phyloP scores from a whole-genome alignment of 805 yeast species.

The Hemisphaericaspora nanyangensis region DNA sequence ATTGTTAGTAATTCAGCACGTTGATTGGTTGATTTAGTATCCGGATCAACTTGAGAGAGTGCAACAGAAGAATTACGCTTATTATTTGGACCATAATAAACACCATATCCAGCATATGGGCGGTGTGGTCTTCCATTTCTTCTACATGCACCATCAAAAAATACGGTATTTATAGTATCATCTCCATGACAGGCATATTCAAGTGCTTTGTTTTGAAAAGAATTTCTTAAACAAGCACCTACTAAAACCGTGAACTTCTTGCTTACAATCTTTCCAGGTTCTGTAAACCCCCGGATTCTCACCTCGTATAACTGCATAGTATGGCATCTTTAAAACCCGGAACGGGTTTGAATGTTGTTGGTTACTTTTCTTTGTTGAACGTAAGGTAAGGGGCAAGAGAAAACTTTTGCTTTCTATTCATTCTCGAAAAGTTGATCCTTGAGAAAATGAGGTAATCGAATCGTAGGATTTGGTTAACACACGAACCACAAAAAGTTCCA shows the following conservation, averaged over 20 bases:
- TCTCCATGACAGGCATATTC: slow-evolving; percentile 20
- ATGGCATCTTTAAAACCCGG: slow-evolving; percentile 22
- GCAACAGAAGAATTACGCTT: slow-evolving; percentile 53
- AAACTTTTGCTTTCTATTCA: no score
- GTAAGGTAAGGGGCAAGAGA: no score
- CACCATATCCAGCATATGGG: slow-evolving; percentile 66
- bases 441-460: no score
- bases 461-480: no score
- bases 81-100: slow-evolving; percentile 58
- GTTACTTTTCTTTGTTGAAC: no score
- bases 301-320: slow-evolving; percentile 40
- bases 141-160: slow-evolving; percentile 76
- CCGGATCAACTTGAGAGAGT: slow-evolving; percentile 26
- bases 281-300: slow-evolving; percentile 48
- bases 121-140: slow-evolving; percentile 46
- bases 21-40: slow-evolving; percentile 61
- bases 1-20: slow-evolving; percentile 77
- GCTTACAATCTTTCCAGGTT: slow-evolving; percentile 56
- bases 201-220: slow-evolving; percentile 47
- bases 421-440: no score
- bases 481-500: no score
- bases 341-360: no score
- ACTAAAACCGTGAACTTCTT: slow-evolving; percentile 50
- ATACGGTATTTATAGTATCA: slow-evolving; percentile 29
- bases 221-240: slow-evolving; percentile 61